Conservation (phyloP, 805 yeast species). For the Hanseniaspora thailandica region DNA sequence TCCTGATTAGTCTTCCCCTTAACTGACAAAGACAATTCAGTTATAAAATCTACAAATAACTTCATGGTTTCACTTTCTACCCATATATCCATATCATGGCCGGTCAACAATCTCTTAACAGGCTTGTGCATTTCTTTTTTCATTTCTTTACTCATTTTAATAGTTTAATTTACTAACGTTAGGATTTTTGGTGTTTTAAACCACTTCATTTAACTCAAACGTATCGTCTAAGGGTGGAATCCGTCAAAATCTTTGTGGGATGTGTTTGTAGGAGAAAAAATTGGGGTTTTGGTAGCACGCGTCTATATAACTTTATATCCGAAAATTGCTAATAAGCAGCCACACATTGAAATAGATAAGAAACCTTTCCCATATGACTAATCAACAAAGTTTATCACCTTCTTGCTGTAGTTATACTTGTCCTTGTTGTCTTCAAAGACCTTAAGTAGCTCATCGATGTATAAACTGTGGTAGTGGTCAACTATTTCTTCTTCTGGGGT, state of each 20-base stretch:
- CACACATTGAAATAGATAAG: neutral
- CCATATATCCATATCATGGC: slow-evolving; percentile 56
- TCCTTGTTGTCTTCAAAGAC: slow-evolving; percentile 58
- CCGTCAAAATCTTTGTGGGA: too few species aligned
- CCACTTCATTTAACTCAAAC: too few species aligned
- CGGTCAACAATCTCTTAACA: slow-evolving; percentile 40
- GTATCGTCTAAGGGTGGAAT: too few species aligned
- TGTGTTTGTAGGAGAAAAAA: too few species aligned
- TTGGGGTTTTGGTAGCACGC: neutral
- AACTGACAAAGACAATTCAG: slow-evolving; percentile 50
- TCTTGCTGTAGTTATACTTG: slow-evolving; percentile 30
- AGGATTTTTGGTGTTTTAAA: too few species aligned
- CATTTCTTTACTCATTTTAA: neutral
- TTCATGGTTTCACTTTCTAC: slow-evolving; percentile 38
- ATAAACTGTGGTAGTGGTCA: slow-evolving; percentile 59
- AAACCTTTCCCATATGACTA: slow-evolving; percentile 2
- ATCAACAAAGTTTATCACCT: slow-evolving; percentile 24
- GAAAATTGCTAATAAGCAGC: neutral
- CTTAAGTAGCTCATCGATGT: slow-evolving; percentile 49
- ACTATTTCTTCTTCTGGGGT: slow-evolving; percentile 35
- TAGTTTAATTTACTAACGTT: too few species aligned
- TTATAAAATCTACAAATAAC: slow-evolving; percentile 44
- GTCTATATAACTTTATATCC: neutral
- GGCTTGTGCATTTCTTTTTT: slow-evolving; percentile 21
- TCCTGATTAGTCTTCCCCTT: slow-evolving; percentile 47